Evolutionary conservation across 2,329 filamentous ascomycete genomes (phyloP), one percentile per base, ranked within the genome.

Genomic region (Teratosphaeria epicoccoides): DNA sequence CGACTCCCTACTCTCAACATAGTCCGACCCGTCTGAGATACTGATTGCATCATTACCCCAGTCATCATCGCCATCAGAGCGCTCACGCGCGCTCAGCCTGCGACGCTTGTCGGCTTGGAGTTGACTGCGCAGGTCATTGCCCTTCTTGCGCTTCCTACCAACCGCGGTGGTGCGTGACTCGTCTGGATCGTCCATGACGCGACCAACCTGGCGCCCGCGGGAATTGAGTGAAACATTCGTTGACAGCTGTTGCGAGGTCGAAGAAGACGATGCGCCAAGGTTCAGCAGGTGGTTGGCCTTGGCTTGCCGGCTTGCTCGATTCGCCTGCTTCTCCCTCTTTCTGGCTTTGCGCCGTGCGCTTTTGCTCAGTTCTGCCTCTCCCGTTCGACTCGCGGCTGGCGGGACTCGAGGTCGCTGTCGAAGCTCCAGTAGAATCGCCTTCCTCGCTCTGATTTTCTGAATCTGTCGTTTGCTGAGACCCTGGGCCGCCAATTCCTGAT

Each of bases 81-180:
- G 24, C 3, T 22, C 28, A 24, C 14, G 28, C 20, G 23, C 22
- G 22, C 44, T 11, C 26, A 49, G 28, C 22, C 33, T 37, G 17
- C 25, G 47, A 24, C 47, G 47, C 47, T 49, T 49, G 22, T 49
- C 47, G 2, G 29, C 33, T 11, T 12, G 9, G 20, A 40, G 47
- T 26, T 43, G n/a, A 20, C n/a, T 14, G 20, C 17, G 22, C 14
- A 26, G 47, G n/a, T 44, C 24, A 22, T 9, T 6, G 28, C 24
- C 20, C 10, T 22, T 20, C 6, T 47, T 43, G 23, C 49, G 44
- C 43, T 51, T 49, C 23, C 51, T 24, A n/a, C 52, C 52, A 20
- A 54, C 47, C 12, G 49, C 52, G 12, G 20, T 23, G 3, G 49
- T 51, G 25, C 52, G 52, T 23, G 49, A 51, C 14, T 51, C 52